These are phyloP conservation scores for Arthrobotrys conoides DNA, from an alignment of 2,329 filamentous ascomycete genomes.

Conservation along the genomic window DNA sequence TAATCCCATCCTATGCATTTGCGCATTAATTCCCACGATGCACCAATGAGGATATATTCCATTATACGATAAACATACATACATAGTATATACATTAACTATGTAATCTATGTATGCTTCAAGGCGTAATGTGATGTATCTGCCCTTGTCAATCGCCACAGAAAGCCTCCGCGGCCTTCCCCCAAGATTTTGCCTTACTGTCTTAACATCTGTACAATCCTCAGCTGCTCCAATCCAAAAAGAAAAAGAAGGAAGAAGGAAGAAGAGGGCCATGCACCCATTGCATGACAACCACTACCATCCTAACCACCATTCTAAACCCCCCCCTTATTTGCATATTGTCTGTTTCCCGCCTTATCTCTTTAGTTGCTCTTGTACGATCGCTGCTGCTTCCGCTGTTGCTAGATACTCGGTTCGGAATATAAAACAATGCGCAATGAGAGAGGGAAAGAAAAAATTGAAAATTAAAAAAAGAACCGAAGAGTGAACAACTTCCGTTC, in stretches of 20 bases:
- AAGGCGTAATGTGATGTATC: constrained; percentile 18
- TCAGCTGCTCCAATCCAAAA: constrained; percentile 17
- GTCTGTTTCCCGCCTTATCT: constrained; percentile 16
- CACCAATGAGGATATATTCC: constrained; percentile 5
- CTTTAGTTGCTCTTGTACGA: background rate
- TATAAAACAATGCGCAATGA: constrained; percentile 4
- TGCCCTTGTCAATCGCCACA: constrained; percentile 21
- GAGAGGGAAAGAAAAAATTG: background rate
- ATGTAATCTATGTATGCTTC: background rate
- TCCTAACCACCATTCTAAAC: no score
- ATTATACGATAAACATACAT: constrained; percentile 14
- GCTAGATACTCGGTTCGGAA: constrained; percentile 18
- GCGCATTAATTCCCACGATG: background rate
- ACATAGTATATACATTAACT: no score
- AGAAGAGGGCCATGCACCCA: constrained; percentile 3
- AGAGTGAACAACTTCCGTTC: constrained; percentile 23
- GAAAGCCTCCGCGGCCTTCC: constrained; percentile 23
- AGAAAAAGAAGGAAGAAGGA: background rate
- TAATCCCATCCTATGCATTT: no score
- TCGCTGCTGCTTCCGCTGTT: background rate
- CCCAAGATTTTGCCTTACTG: constrained; percentile 22
- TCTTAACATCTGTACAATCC: background rate
- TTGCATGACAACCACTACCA: background rate
- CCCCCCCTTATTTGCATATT: constrained; percentile 6
- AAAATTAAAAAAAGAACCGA: constrained; percentile 3